Conservation (phyloP, 202 grass and related monocot species). For the Carex arenaria region DNA sequence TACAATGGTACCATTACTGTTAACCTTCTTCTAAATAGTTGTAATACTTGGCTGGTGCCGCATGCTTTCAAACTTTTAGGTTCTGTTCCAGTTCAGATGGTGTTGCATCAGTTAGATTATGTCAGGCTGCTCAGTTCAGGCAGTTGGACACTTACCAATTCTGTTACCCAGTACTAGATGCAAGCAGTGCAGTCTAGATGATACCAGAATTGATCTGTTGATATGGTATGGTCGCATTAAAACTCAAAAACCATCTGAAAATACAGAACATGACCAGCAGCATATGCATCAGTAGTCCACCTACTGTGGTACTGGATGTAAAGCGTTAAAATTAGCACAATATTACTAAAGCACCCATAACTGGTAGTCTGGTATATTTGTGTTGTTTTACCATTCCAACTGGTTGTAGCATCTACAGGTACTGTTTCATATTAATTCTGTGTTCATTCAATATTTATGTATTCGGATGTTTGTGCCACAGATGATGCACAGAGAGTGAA, state of each 20-base stretch:
- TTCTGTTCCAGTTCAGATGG: not conserved
- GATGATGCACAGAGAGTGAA: conserved; percentile 13
- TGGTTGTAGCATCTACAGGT: not conserved
- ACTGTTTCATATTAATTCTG: not conserved
- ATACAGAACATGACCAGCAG: not conserved
- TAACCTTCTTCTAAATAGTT: not conserved
- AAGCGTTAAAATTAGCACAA: not conserved
- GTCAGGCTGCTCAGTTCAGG: not conserved
- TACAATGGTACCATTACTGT: conserved; percentile 12
- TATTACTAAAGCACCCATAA: not conserved
- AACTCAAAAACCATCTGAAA: not conserved
- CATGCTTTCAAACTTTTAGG: not conserved
- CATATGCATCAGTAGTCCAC: not conserved
- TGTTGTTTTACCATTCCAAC: not conserved
- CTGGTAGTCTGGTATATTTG: not conserved
- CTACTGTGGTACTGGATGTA: not conserved
- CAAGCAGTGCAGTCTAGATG: not conserved
- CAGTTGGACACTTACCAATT: not conserved
- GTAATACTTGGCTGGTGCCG: not conserved
- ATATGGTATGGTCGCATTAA: not conserved
- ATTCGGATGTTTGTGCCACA: conserved; percentile 3
- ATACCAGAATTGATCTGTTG: not conserved
- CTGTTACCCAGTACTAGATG: not conserved
- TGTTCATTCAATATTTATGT: not conserved
- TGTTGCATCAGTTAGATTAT: not conserved